phyloP scores from a whole-genome alignment of 352 stramenopile genomes.

The Phytophthora tubulina region DNA sequence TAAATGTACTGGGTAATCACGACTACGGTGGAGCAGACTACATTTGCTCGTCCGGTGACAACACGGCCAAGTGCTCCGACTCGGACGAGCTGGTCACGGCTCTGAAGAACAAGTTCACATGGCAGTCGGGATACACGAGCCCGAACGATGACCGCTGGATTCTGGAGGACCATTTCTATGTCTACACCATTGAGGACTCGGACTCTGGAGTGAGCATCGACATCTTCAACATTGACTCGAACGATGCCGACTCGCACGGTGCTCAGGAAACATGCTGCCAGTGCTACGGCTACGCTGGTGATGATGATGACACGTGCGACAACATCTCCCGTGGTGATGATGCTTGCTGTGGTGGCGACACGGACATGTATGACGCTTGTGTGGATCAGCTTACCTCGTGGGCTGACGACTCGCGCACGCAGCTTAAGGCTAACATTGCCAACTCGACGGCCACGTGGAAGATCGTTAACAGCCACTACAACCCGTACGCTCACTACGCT shows the following conservation, averaged over 20 bases:
- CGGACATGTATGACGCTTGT: slow-evolving; percentile 57
- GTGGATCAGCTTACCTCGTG: slow-evolving; percentile 50
- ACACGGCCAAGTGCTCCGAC: slow-evolving; percentile 36
- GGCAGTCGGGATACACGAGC: slow-evolving; percentile 57
- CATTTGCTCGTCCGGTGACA: slow-evolving; percentile 53
- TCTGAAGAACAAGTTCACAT: slow-evolving; percentile 56
- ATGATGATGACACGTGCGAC: slow-evolving; percentile 52
- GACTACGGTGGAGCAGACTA: slow-evolving; percentile 72
- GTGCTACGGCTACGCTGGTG: slow-evolving; percentile 63
- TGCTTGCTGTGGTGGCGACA: slow-evolving; percentile 50
- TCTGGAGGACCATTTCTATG: slow-evolving; percentile 65
- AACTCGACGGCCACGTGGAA: slow-evolving; percentile 72
- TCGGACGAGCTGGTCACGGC: slow-evolving; percentile 35
- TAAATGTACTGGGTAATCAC: slow-evolving; percentile 78
- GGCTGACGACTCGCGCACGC: slow-evolving; percentile 53
- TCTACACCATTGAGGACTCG: slow-evolving; percentile 54
- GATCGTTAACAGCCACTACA: slow-evolving; percentile 76
- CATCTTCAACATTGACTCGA: slow-evolving; percentile 71
- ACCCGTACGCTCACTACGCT: slow-evolving; percentile 57
- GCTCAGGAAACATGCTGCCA: slow-evolving; percentile 62
- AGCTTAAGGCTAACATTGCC: slow-evolving; percentile 51
- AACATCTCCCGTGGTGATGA: slow-evolving; percentile 55
- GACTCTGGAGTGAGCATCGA: slow-evolving; percentile 57
- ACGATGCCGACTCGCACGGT: slow-evolving; percentile 62
- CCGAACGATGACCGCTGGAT: slow-evolving; percentile 66